These are phyloP conservation scores for Apiosordaria backusii DNA, from an alignment of 495 filamentous ascomycete species.

Conservation along the genomic window DNA sequence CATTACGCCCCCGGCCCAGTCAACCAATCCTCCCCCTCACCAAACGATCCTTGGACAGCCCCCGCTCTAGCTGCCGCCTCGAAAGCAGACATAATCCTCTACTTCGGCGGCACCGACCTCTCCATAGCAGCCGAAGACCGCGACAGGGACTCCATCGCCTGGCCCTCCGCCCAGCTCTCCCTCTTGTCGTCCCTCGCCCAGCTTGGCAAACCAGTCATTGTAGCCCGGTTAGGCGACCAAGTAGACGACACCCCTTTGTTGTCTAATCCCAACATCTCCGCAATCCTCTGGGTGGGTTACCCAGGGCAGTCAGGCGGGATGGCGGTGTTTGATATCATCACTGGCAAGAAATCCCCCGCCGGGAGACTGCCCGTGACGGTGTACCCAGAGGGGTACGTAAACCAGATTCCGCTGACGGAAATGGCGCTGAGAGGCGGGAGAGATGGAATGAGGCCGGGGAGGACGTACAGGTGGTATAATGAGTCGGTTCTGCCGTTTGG, in stretches of 20 bases:
- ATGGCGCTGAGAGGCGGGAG: constrained; percentile 41
- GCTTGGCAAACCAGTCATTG: constrained; percentile 38
- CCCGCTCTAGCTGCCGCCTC: constrained; percentile 38
- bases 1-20: constrained; percentile 23
- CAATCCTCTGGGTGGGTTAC: constrained; percentile 51
- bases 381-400: constrained; percentile 42
- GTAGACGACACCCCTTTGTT: constrained; percentile 53
- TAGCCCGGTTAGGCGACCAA: constrained; percentile 49
- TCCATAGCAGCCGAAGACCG: constrained; percentile 37
- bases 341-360: constrained; percentile 50
- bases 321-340: constrained; percentile 49
- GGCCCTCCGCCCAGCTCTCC: constrained; percentile 39
- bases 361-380: constrained; percentile 59
- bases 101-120: constrained; percentile 42
- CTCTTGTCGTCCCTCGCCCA: constrained; percentile 35
- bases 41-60: constrained; percentile 52
- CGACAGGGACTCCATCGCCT: constrained; percentile 40
- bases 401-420: constrained; percentile 37
- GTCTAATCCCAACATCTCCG: constrained; percentile 47
- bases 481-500: constrained; percentile 44
- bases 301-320: constrained; percentile 56
- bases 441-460: constrained; percentile 29
- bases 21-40: constrained; percentile 45
- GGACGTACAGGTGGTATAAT: constrained; percentile 46
- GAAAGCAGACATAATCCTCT: constrained; percentile 39